Evolutionary conservation across 495 filamentous ascomycete genomes (phyloP), one percentile per base, ranked within the genome.

Genomic region (Bathelium albidoporum): DNA sequence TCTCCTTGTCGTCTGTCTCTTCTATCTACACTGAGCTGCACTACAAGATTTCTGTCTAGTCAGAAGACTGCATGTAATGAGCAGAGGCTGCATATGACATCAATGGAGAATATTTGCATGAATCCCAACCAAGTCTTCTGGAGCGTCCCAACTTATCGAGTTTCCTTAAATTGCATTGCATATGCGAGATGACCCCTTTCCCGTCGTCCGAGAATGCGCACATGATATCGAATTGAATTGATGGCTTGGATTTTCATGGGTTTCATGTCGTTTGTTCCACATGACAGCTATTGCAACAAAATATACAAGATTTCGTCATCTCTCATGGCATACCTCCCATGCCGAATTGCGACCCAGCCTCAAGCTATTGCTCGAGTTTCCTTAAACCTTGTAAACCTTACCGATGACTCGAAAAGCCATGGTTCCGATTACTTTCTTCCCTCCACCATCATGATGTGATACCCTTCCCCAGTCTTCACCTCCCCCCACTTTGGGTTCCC

Each of bases 381-480:
- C 5, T 5, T 5, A 39, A 5, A 14, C 34, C 34, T 14, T 39
- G 5, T 39, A 39, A 39, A 39, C 5, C 34, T 39, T 14, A 39
- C 14, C 14, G 14, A 5, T 5, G 34, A 5, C 34, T 39, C 34
- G 14, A 5, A 39, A 39, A 14, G 5, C 34, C 5, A 14, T 39
- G 14, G 14, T 5, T 39, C 34, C 31, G 9, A 26, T 36, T 43
- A 62, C 60, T 62, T 45, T 32, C 64, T 65, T 28, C 64, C 60
- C 44, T 60, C 55, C 24, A 32, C 29, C 31, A 28, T 55, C 20
- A 58, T 26, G 61, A 58, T 55, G 75, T 97, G 92, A 79, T 96
- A 96, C n/a, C 92, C 92, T 76, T 86, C 86, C 10, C 80, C 79
- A 2, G 90, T 93, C 78, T 95, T 95, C 32, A 85, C 87, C 76